These are phyloP conservation scores for Pichia membranifaciens DNA, from an alignment of 805 yeast species.

Conservation along the genomic window DNA sequence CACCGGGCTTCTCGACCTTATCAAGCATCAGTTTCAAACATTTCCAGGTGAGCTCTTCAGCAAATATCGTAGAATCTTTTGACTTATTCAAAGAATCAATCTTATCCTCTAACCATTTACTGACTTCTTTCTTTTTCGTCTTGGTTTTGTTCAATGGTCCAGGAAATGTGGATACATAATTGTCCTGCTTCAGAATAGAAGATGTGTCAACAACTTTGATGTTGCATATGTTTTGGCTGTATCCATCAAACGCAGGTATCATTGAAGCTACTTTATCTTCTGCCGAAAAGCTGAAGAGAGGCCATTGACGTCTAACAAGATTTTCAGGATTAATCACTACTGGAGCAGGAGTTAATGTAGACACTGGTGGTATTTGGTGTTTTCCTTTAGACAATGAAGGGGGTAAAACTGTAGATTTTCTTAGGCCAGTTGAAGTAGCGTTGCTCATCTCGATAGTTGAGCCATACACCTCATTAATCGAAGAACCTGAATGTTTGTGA, in stretches of 20 bases:
- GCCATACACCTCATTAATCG: conserved; percentile 18
- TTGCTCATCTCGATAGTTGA: conserved; percentile 11
- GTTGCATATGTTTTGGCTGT: conserved; percentile 26
- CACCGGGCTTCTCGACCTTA: conserved; percentile 23
- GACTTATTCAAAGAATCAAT: conserved; percentile 13
- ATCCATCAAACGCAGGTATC: conserved; percentile 38
- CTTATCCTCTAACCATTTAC: conserved; percentile 54
- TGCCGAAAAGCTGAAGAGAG: conserved; percentile 63
- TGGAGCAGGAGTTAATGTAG: conserved; percentile 29
- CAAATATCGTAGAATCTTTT: conserved; percentile 8
- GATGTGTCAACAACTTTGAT: conserved; percentile 35
- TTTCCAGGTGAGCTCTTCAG: conserved; percentile 27
- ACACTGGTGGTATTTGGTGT: conserved; percentile 9
- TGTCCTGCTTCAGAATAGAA: conserved; percentile 35
- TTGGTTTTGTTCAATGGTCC: conserved; percentile 60
- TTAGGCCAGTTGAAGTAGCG: conserved; percentile 10
- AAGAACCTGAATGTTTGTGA: conserved; percentile 10
- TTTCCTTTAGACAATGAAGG: conserved; percentile 9
- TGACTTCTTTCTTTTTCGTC: conserved; percentile 59
- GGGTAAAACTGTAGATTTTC: conserved; percentile 10
- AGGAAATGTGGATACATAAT: conserved; percentile 52
- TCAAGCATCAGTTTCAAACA: conserved; percentile 23
- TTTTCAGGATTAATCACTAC: conserved; percentile 48
- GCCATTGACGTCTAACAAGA: conserved; percentile 59
- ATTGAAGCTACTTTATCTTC: conserved; percentile 40